Evolutionary conservation across 2,329 filamentous ascomycete genomes (phyloP), one percentile per base, ranked within the genome.

Genomic region (Fusarium ambrosium): DNA sequence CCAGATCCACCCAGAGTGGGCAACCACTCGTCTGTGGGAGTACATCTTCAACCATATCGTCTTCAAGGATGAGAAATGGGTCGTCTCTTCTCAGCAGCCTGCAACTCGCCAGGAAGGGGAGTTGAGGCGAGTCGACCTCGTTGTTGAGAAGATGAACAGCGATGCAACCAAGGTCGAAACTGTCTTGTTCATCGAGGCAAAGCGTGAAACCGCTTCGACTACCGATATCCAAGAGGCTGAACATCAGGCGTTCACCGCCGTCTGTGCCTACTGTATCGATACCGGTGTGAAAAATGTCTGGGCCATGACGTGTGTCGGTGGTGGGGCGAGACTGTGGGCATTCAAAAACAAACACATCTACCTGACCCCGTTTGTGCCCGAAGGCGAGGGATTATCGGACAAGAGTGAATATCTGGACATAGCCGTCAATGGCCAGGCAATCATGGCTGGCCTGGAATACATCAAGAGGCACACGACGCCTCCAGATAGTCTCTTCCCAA

Each of bases 51-150:
- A 62, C 16, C 36, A 45, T 6, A 20, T 29, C 58, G 20, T 62
- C 36, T 62, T 62, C 14, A 22, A n/a, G 9, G 39, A 45, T 24
- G 36, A 45, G 7, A 41, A 45, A 29, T 62, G 58, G 58, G 39
- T 45, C 29, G 39, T 62, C 43, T 41, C 58, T 37, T 62, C 58
- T 43, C 37, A 62, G 39, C 58, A 62, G 39, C 58, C 58, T 16
- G 13, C 58, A 10, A 45, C 58, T 7, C 36, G 13, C 14, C 16
- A 62, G 6, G 56, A 59, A 24, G 36, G 36, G 6, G 56, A 59
- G 8, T 34, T 59, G 16, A 37, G 56, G 13, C 18, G 56, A 24
- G 56, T 59, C n/a, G 56, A 59, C 22, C 56, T 59, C 36, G 56
- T 59, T 13, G 56, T 59, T 14, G 56, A 59, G 34, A 37, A 59